phyloP scores from a whole-genome alignment of 345 rosid genomes.

The Citrus unshiu region DNA sequence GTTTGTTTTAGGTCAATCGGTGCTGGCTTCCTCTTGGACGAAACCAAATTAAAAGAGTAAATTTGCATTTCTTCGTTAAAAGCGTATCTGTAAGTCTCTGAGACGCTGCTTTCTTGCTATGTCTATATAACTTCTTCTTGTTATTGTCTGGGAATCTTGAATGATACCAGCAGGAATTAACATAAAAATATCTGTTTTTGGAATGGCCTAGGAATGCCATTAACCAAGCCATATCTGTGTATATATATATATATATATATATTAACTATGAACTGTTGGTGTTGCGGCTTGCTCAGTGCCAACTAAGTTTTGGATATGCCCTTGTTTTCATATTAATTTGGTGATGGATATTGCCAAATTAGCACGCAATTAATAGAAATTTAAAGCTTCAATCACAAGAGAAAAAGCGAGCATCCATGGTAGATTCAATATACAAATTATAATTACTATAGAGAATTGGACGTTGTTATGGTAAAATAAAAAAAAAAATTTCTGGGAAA shows the following conservation, averaged over 20 bases:
- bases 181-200: neutral
- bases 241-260: no score
- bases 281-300: no score
- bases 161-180: neutral
- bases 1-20: no score
- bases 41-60: neutral
- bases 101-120: no score
- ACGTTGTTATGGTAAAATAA: no score
- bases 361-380: neutral
- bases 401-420: neutral
- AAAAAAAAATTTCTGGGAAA: no score
- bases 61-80: neutral
- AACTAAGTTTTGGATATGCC: neutral
- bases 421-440: neutral
- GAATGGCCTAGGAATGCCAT: neutral
- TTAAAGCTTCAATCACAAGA: neutral
- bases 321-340: neutral
- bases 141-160: slow-evolving; percentile 3
- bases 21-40: no score
- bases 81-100: no score
- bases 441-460: neutral
- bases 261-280: no score
- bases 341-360: neutral
- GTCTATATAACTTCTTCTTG: neutral
- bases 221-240: neutral